These are phyloP conservation scores for Schwanniomyces sp. DNA, from an alignment of 805 yeast genomes.

Conservation along the genomic window DNA sequence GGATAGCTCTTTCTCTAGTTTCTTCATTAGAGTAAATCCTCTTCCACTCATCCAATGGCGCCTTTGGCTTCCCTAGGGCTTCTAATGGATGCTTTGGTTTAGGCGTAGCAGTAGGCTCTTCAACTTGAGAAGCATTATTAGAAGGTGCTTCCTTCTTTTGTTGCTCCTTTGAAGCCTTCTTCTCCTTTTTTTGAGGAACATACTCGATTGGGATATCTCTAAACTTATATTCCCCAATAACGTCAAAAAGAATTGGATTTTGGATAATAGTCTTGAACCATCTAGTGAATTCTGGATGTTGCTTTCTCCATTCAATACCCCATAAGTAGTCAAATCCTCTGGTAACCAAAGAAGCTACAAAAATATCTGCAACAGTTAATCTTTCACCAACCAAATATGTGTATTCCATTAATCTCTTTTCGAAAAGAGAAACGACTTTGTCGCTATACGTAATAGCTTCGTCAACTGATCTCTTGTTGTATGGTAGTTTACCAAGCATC, in stretches of 20 bases:
- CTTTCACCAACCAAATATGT: constrained; percentile 72
- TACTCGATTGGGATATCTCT: constrained; percentile 65
- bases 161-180: constrained; percentile 29
- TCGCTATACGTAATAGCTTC: constrained; percentile 40
- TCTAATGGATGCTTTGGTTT: constrained; percentile 92
- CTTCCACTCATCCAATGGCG: constrained; percentile 90
- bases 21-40: constrained; percentile 96
- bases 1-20: constrained; percentile 89
- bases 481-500: constrained; percentile 63
- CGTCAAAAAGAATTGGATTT: constrained; percentile 47
- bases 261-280: constrained; percentile 64
- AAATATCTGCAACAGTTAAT: constrained; percentile 57
- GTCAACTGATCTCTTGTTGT: constrained; percentile 72
- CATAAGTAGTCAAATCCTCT: constrained; percentile 60
- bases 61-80: constrained; percentile 68
- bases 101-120: constrained; percentile 54
- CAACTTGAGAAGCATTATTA: constrained; percentile 31
- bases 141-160: constrained; percentile 33
- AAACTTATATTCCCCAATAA: constrained; percentile 54
- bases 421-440: constrained; percentile 44
- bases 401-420: constrained; percentile 56
- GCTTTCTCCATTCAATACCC: constrained; percentile 64
- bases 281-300: constrained; percentile 63
- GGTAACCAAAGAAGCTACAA: constrained; percentile 46
- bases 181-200: constrained; percentile 76